Conservation (phyloP, 768 basidiomycete species). For the Hypsizygus marmoreus region DNA sequence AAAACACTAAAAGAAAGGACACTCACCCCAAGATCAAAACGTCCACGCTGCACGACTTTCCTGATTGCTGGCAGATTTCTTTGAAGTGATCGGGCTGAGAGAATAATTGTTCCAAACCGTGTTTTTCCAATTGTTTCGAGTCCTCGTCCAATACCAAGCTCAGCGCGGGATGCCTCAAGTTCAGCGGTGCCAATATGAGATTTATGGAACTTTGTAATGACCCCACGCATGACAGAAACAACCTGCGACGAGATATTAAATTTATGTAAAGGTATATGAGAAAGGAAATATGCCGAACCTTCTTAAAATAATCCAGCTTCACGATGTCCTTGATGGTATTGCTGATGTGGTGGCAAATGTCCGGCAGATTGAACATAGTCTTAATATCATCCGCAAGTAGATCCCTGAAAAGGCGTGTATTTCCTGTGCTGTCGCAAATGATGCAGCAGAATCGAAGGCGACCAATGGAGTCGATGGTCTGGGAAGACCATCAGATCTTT, state of each 20-base stretch:
- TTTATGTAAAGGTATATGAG: neutral
- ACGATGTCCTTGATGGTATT: conserved; percentile 26
- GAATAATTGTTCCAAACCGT: conserved; percentile 21
- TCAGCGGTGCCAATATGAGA: conserved; percentile 17
- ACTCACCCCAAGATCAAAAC: conserved; percentile 15
- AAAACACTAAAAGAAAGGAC: no score
- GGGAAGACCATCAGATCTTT: no score
- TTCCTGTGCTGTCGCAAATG: conserved; percentile 30
- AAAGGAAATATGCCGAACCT: no score
- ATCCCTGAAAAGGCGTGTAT: conserved; percentile 18
- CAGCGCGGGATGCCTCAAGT: conserved; percentile 13
- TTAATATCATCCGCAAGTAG: conserved; percentile 13
- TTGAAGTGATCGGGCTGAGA: no score
- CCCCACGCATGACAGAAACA: conserved; percentile 16
- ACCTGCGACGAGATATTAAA: neutral
- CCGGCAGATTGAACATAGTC: conserved; percentile 21
- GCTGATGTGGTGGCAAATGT: conserved; percentile 26
- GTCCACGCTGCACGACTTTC: conserved; percentile 14
- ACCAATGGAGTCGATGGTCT: conserved; percentile 21
- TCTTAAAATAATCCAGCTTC: conserved; percentile 21
- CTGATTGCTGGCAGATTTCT: conserved; percentile 21
- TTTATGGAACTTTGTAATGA: conserved; percentile 22
- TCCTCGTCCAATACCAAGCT: conserved; percentile 15
- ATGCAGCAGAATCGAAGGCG: conserved; percentile 19
- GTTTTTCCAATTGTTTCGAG: conserved; percentile 27